Conservation (phyloP, 1,284 basidiomycete species). For the Peniophora sp. region DNA sequence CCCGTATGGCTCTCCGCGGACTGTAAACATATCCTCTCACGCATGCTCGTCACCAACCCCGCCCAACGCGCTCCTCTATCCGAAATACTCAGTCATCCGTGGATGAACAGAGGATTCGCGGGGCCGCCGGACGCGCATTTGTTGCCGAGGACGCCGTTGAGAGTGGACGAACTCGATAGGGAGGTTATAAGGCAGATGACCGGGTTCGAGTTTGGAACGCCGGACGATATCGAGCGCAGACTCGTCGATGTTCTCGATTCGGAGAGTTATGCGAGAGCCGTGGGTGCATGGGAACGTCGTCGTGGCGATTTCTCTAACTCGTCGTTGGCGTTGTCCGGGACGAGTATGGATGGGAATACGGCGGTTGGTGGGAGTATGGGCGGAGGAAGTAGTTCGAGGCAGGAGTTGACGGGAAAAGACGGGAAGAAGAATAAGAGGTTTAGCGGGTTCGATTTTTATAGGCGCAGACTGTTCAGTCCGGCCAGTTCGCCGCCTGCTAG, state of each 20-base stretch:
- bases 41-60: constrained; percentile 98
- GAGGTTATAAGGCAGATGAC: constrained; percentile 89
- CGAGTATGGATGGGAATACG: not conserved
- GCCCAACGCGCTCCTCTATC: constrained; percentile 71
- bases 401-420: constrained; percentile 27
- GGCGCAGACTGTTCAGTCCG: constrained; percentile 80
- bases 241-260: constrained; percentile 71
- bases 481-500: constrained; percentile 51
- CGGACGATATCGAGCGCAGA: constrained; percentile 77
- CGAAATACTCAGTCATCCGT: constrained; percentile 89
- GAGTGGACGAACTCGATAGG: constrained; percentile 79
- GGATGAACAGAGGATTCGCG: constrained; percentile 90
- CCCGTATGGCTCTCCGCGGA: constrained; percentile 95
- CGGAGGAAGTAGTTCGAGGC: constrained; percentile 24
- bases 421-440: constrained; percentile 62
- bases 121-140: constrained; percentile 81
- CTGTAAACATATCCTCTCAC: constrained; percentile 88
- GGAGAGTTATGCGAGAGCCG: constrained; percentile 69
- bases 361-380: constrained; percentile 23
- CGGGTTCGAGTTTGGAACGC: constrained; percentile 93
- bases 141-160: constrained; percentile 82
- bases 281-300: constrained; percentile 74
- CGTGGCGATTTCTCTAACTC: constrained; percentile 55
- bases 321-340: constrained; percentile 56
- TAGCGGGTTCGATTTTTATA: constrained; percentile 93